A percentile compares a stretch with the other conserved stretches of the same genome.
phyloP scores from a whole-genome alignment of 1,284 basidiomycete species.

The Austroboletus rostrupii region DNA sequence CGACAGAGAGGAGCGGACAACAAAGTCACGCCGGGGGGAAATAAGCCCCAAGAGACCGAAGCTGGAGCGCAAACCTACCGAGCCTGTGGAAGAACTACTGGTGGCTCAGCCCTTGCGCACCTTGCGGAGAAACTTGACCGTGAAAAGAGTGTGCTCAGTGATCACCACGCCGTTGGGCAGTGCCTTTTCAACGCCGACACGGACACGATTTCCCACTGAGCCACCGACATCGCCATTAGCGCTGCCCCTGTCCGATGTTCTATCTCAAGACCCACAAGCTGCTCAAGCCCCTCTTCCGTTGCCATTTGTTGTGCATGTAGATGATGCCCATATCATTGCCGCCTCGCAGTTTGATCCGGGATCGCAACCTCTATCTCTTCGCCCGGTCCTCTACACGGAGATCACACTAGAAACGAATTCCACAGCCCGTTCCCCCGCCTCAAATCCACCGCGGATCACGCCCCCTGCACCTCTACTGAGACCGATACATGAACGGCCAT shows the following conservation, averaged over 20 bases:
- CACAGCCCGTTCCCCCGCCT: slow-evolving; percentile 4
- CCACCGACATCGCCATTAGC: slow-evolving; percentile 26
- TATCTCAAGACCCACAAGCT: slow-evolving; percentile 43
- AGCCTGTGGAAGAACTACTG: slow-evolving; percentile 37
- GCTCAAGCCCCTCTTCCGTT: slow-evolving; percentile 51
- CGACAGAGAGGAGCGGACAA: slow-evolving; percentile 21
- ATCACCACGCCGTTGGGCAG: slow-evolving; percentile 5
- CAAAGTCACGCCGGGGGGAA: slow-evolving; percentile 9
- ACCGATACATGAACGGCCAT: slow-evolving; percentile 12
- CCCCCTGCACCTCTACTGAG: slow-evolving; percentile 8
- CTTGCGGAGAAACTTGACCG: slow-evolving; percentile 14
- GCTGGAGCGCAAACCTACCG: slow-evolving; percentile 47
- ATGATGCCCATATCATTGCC: slow-evolving; percentile 33
- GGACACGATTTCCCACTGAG: slow-evolving; percentile 11
- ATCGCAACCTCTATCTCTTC: slow-evolving; percentile 29
- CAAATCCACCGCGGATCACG: slow-evolving; percentile 4
- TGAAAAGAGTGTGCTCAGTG: slow-evolving; percentile 19
- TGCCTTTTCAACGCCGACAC: slow-evolving; percentile 3
- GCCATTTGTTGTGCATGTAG: slow-evolving; percentile 44
- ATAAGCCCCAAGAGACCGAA: slow-evolving; percentile 26
- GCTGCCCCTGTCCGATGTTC: slow-evolving; percentile 20
- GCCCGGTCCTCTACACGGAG: slow-evolving; percentile 35
- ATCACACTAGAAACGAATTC: slow-evolving; percentile 32
- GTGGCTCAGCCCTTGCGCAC: slow-evolving; percentile 13
- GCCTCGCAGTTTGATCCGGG: slow-evolving; percentile 37